A percentile compares a stretch with the other conserved stretches of the same genome.
Conservation (phyloP, 495 filamentous ascomycete species). For the Daldinia concentrica region DNA sequence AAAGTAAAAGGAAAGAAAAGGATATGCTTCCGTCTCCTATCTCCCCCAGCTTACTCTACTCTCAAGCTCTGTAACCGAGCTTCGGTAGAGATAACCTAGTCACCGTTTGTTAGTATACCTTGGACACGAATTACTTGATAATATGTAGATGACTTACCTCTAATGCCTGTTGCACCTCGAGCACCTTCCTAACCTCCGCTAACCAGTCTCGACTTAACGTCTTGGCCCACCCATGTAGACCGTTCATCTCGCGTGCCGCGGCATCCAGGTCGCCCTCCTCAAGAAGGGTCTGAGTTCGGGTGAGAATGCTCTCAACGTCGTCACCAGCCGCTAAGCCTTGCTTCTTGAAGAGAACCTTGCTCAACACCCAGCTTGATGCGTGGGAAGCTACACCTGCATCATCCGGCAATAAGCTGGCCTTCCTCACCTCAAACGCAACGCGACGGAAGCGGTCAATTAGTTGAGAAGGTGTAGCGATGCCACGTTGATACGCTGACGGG, state of each 20-base stretch:
- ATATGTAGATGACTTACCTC: slow-evolving; percentile 70
- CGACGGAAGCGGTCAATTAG: slow-evolving; percentile 95
- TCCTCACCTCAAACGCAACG: slow-evolving; percentile 92
- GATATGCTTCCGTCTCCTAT: slow-evolving; percentile 21
- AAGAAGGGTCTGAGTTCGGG: slow-evolving; percentile 83
- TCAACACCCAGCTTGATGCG: slow-evolving; percentile 84
- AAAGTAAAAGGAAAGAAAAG: slow-evolving; percentile 31
- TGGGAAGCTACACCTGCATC: slow-evolving; percentile 94
- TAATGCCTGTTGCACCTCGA: slow-evolving; percentile 95
- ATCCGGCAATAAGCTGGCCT: slow-evolving; percentile 89
- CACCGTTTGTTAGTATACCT: slow-evolving; percentile 3
- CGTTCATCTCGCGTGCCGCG: slow-evolving; percentile 95
- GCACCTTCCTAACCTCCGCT: slow-evolving; percentile 81
- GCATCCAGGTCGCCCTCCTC: slow-evolving; percentile 92
- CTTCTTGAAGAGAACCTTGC: slow-evolving; percentile 94
- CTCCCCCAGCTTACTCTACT: slow-evolving; percentile 54
- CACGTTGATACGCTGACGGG: slow-evolving; percentile 90
- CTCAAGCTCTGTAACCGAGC: slow-evolving; percentile 69
- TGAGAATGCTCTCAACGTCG: slow-evolving; percentile 93
- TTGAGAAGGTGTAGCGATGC: slow-evolving; percentile 81
- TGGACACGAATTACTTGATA: slow-evolving; percentile 13
- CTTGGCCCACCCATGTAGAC: slow-evolving; percentile 90
- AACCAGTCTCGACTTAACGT: slow-evolving; percentile 93
- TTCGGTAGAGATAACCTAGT: slow-evolving; percentile 67
- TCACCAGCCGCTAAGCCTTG: slow-evolving; percentile 83